phyloP scores from a whole-genome alignment of 257 asterid genomes.

The Fraxinus cuspidata region DNA sequence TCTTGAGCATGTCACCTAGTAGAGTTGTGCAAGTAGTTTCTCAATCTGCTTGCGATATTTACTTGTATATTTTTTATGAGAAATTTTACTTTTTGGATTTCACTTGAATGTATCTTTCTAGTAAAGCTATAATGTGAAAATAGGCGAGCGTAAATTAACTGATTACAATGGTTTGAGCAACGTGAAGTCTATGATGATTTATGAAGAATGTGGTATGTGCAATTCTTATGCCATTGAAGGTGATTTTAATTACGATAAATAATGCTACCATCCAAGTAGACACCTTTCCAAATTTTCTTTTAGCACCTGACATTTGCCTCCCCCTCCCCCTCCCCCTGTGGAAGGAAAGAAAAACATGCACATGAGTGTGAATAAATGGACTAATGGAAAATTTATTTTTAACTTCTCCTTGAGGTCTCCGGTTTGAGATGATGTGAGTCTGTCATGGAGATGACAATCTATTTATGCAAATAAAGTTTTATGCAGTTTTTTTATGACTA shows the following conservation, averaged over 20 bases:
- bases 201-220: background rate
- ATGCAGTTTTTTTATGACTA: background rate
- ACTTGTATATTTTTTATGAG: too few relatives aligned
- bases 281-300: background rate
- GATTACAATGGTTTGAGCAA: too few relatives aligned
- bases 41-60: too few relatives aligned
- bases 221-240: background rate
- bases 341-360: too few relatives aligned
- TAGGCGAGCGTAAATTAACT: too few relatives aligned
- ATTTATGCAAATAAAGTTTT: background rate
- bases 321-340: too few relatives aligned
- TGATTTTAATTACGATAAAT: background rate
- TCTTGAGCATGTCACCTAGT: too few relatives aligned
- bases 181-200: too few relatives aligned
- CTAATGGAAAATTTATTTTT: background rate
- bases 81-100: too few relatives aligned
- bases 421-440: background rate
- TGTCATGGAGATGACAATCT: background rate
- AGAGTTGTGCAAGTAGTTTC: too few relatives aligned
- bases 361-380: background rate
- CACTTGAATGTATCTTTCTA: too few relatives aligned
- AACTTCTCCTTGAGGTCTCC: background rate
- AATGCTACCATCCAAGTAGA: background rate
- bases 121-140: too few relatives aligned
- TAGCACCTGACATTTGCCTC: background rate